Evolutionary conservation across 1,284 basidiomycete genomes (phyloP), one percentile per base, ranked within the genome.

Genomic region (Tilletiopsis washingtonensis): DNA sequence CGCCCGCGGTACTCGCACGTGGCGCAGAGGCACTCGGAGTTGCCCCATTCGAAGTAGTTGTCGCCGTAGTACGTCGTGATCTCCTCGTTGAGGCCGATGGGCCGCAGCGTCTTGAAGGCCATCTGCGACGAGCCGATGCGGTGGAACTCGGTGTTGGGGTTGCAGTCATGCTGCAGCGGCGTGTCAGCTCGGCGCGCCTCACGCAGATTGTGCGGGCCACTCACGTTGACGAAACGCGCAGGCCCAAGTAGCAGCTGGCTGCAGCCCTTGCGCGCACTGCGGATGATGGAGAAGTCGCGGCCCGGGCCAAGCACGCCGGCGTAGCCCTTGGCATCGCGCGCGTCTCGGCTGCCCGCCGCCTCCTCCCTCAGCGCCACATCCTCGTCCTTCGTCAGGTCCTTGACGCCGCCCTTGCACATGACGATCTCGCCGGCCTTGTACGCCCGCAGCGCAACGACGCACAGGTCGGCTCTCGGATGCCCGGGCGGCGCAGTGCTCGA

Each of bases 161-260:
- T 81, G 74, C 89, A 91, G 71, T 91, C 89, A 69, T 91, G 88
- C 85, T 89, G 73, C 29, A 14, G 11, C 4, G 9, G 3, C 15
- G 55, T 53, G 59, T 57, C 39, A 54, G 65, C 2, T 3, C 12
- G 17, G 3, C n/a, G n/a, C n/a, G n/a, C n/a, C n/a, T n/a, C n/a
- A n/a, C n/a, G n/a, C n/a, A n/a, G n/a, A n/a, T n/a, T 73, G 47
- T 34, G 61, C n/a, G n/a, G n/a, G n/a, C n/a, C 46, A 77, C 86
- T 80, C 75, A 90, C 88, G 71, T 93, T 93, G 56, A 91, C 88
- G 76, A 93, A 93, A 60, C 89, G 83, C 70, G 90, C 90, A 43
- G 89, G 89, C 2, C 89, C 90, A 61, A 93, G 77, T 76, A 93
- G 85, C 59, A 93, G 78, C 77, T 91, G 86, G 65, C 89, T 90